Evolutionary conservation across 108 stramenopile genomes (phyloP).

Genomic region (Nannochloropsis granulata): DNA sequence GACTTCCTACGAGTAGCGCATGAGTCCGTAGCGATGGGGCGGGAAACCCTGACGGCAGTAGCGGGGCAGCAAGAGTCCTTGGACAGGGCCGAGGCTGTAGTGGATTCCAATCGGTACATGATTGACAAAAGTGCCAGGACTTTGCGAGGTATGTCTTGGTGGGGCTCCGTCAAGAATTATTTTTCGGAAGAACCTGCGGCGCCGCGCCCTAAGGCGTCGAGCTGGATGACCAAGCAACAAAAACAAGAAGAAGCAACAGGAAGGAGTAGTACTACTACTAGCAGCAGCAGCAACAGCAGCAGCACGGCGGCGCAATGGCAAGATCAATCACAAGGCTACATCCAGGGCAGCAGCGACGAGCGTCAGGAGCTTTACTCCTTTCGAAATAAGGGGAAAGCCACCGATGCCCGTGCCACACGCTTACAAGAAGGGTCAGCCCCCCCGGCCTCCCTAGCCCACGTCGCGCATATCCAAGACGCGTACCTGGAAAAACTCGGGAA

Average conservation of each 20-base stretch:
- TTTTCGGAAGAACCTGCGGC: not conserved
- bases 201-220: not conserved
- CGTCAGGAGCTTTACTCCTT: not conserved
- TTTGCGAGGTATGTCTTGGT: not conserved
- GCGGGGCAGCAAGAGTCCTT: not conserved
- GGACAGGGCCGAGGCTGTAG: not conserved
- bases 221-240: not conserved
- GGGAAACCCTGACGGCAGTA: not conserved
- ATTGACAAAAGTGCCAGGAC: not conserved
- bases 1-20: not conserved
- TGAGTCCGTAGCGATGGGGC: not conserved
- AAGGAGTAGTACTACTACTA: no score
- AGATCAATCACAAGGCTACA: not conserved
- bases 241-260: not conserved
- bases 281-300: not conserved
- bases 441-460: not conserved
- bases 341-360: not conserved
- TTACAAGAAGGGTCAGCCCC: not conserved
- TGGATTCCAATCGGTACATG: not conserved
- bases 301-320: not conserved
- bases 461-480: not conserved
- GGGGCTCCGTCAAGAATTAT: not conserved
- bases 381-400: not conserved
- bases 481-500: not conserved
- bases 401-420: not conserved